Evolutionary conservation across 139 green algal genomes (phyloP).

Genomic region (Micractinium conductrix): DNA sequence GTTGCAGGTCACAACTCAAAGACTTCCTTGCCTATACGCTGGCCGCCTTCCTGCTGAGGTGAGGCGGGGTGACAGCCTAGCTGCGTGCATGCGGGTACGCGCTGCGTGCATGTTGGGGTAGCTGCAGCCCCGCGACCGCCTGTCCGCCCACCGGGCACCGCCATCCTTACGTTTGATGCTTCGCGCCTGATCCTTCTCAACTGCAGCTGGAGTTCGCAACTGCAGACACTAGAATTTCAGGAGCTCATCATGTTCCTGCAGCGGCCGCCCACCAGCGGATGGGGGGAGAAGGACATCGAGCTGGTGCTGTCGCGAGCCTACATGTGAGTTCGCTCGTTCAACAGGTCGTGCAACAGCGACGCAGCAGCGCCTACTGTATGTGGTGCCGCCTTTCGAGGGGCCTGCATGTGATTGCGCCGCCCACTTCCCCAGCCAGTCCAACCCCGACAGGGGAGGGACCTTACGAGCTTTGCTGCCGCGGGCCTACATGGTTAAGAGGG

Average conservation of each 20-base stretch:
- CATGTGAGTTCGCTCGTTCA: conserved; percentile 62
- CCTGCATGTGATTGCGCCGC: too few species aligned
- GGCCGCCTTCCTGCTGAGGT: conserved; percentile 76
- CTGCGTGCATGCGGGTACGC: too few species aligned
- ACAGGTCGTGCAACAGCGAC: too few species aligned
- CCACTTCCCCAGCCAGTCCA: too few species aligned
- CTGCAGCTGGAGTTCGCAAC: conserved; percentile 63
- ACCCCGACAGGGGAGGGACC: too few species aligned
- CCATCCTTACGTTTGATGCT: background rate
- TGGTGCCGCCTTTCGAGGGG: too few species aligned
- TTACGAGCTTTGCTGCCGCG: too few species aligned
- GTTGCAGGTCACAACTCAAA: conserved; percentile 56
- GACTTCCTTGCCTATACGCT: conserved; percentile 88
- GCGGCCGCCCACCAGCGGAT: conserved; percentile 74
- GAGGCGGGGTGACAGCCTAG: conserved; percentile 37
- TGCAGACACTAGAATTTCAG: conserved; percentile 78
- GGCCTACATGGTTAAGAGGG: too few species aligned
- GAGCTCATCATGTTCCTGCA: conserved; percentile 62
- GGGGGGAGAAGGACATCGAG: conserved; percentile 85
- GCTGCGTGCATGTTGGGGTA: conserved; percentile 48
- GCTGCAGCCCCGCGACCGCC: conserved; percentile 73
- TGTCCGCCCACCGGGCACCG: background rate
- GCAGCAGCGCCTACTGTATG: too few species aligned
- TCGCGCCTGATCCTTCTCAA: background rate
- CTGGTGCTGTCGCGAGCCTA: conserved; percentile 84